phyloP scores from a whole-genome alignment of 768 basidiomycete genomes.

The Leccinum pellstonianum region DNA sequence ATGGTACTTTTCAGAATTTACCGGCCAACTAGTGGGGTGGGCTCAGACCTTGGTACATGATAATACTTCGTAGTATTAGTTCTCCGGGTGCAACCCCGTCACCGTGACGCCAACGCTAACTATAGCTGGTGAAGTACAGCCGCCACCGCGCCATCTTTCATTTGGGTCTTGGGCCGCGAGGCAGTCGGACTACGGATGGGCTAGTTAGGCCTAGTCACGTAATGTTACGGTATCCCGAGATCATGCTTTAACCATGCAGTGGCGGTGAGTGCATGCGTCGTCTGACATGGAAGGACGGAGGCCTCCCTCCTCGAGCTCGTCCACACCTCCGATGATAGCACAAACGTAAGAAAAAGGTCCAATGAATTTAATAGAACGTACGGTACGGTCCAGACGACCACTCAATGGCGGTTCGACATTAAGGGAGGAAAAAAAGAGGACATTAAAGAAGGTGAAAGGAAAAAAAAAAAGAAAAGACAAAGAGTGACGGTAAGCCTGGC shows the following conservation, averaged over 20 bases:
- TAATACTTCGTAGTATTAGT: too few relatives aligned
- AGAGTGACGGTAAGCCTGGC: constrained; percentile 8
- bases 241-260: constrained; percentile 31
- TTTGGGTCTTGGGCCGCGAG: constrained; percentile 17
- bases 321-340: constrained; percentile 9
- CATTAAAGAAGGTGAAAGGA: constrained; percentile 2
- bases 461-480: neutral
- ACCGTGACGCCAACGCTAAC: too few relatives aligned
- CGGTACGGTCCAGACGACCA: constrained; percentile 18
- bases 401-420: constrained; percentile 17
- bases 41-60: too few relatives aligned
- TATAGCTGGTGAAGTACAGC: neutral
- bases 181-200: constrained; percentile 12
- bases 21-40: neutral
- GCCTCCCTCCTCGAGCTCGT: neutral
- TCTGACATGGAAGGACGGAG: neutral
- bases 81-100: too few relatives aligned
- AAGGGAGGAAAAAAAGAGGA: constrained; percentile 10
- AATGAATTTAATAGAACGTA: constrained; percentile 18
- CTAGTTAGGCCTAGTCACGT: constrained; percentile 17
- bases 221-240: constrained; percentile 31
- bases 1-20: neutral
- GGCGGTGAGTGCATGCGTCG: constrained; percentile 26
- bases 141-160: constrained; percentile 8
- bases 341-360: constrained; percentile 19